phyloP scores from a whole-genome alignment of 1,284 basidiomycete genomes.

The Inonotus obliquus region DNA sequence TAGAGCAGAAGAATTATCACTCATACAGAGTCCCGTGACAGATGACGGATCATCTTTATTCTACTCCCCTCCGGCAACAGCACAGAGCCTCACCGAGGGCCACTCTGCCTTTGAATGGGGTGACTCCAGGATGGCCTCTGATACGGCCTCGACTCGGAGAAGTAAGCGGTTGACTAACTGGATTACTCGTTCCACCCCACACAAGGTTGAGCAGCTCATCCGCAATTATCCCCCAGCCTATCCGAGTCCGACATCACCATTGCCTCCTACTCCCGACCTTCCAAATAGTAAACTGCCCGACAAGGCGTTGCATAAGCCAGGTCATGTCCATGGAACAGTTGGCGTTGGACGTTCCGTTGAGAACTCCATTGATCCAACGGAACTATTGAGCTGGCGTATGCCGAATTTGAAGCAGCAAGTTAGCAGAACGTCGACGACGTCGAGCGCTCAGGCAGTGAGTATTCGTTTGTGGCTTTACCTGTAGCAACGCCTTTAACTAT shows the following conservation, averaged over 20 bases:
- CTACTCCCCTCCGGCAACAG: background rate
- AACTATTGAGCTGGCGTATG: constrained; percentile 18
- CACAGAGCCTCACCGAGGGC: background rate
- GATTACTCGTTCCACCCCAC: background rate
- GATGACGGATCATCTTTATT: background rate
- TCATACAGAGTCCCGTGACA: background rate
- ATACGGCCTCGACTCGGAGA: background rate
- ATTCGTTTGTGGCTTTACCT: background rate
- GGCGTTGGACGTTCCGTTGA: background rate
- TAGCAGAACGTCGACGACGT: constrained; percentile 4
- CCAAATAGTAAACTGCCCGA: background rate
- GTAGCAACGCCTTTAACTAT: background rate
- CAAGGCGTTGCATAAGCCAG: background rate
- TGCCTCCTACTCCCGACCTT: constrained; percentile 12
- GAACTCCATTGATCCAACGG: constrained; percentile 12
- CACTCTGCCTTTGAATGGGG: background rate
- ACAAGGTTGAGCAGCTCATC: background rate
- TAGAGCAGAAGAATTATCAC: background rate
- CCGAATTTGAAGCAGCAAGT: constrained; percentile 1
- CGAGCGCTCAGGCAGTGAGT: constrained; percentile 7
- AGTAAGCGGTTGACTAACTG: background rate
- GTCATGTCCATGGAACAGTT: background rate
- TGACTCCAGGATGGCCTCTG: background rate
- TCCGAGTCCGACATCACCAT: constrained; percentile 13
- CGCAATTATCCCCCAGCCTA: constrained; percentile 1